Percentiles rank a stretch among this genome's conserved stretches.
Conservation (phyloP, 2,329 filamentous ascomycete genomes). For the Ophiostoma novo-ulmi region DNA sequence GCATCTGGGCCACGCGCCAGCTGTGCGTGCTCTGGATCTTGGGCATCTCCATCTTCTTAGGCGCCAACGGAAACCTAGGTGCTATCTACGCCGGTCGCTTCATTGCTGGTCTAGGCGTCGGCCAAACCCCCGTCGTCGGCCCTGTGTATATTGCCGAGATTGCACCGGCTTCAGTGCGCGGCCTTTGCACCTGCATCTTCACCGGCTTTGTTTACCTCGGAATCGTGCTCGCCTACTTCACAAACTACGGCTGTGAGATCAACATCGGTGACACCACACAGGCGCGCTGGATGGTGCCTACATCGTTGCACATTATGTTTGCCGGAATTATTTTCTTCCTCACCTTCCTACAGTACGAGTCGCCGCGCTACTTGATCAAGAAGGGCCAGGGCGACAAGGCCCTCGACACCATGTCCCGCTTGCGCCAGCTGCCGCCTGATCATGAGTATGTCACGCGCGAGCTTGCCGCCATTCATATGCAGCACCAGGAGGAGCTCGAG, state of each 20-base stretch:
- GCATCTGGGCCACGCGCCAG: slow-evolving; percentile 8
- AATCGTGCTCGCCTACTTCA: not conserved
- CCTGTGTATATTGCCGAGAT: slow-evolving; percentile 3
- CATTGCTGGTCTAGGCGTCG: not conserved
- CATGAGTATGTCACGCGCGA: not conserved
- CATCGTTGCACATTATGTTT: not conserved
- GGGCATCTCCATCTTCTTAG: not conserved
- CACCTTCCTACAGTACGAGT: slow-evolving; percentile 3
- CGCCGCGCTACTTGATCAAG: not conserved
- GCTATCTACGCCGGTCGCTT: not conserved
- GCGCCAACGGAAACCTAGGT: not conserved
- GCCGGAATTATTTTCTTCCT: not conserved
- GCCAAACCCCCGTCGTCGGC: not conserved
- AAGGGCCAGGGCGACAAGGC: not conserved
- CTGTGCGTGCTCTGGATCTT: slow-evolving; percentile 9
- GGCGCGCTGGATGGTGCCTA: not conserved
- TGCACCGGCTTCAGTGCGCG: not conserved
- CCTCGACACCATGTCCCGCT: not conserved
- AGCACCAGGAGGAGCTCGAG: not conserved
- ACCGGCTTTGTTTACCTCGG: not conserved
- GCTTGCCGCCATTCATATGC: not conserved
- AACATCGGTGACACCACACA: not conserved
- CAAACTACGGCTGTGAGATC: slow-evolving; percentile 2
- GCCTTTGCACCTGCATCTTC: slow-evolving; percentile 6
- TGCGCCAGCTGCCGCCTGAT: not conserved